Evolutionary conservation across 805 yeast species (phyloP), one percentile per base, ranked within the genome.

Genomic region (Suhomyces faveliae): DNA sequence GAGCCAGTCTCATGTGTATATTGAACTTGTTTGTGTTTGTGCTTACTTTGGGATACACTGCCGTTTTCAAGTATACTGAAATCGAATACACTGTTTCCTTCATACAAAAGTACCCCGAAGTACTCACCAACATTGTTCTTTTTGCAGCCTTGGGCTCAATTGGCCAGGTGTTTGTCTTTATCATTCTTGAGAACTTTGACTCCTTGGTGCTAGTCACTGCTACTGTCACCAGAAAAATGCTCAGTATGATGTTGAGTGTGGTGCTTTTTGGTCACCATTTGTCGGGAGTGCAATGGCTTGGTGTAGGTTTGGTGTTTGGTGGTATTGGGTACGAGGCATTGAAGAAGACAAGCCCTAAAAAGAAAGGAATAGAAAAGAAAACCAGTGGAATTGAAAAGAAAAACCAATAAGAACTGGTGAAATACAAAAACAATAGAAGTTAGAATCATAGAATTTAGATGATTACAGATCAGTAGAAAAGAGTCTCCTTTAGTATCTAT

Each of bases 161-260:
- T 22, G 99, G 99, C 12, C 98, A 94, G 66, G 80, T 91, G n/a
- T 94, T 95, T 68, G 89, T 94, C 38, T 94, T 91, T 62, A 67
- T 83, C 45, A 89, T 96, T 1, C 70, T 94, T 40, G 94, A 89
- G 56, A 77, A 80, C 49, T 94, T 88, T 62, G 96, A 92, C 42
- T 89, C 97, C 1, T 71, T 94, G 50, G 79, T 87, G 0, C 73
- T 94, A 46, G 90, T 92, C 23, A 92, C 96, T 35, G 92, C 95
- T 13, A 94, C 98, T 0, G 97, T 94, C 8, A 92, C 99, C 1
- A 78, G 99, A 57, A 94, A 94, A 61, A 92, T 94, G 97, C 73
- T 90, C 42, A 89, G 97, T 35, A 92, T 94, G 98, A 76, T 90
- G 27, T 67, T 92, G 45, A 87, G 96, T 59, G 97, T 94, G 43